Evolutionary conservation across 192 early-diverging fungal species (phyloP), one percentile per base, ranked within the genome.

Genomic region (Backusella luteola): DNA sequence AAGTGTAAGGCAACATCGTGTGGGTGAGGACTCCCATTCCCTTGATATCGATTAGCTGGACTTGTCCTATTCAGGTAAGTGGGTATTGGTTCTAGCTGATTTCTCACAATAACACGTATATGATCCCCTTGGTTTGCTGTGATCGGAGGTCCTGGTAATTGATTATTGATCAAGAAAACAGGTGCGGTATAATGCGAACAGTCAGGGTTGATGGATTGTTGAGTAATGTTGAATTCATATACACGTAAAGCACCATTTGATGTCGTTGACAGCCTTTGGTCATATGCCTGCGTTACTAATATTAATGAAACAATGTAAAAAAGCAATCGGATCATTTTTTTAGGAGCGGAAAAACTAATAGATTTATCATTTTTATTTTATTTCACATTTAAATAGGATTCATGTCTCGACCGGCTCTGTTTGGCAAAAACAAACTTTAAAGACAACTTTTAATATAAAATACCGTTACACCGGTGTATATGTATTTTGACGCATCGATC

Each of bases 111-210:
- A 12, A 90, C 80, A 11, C 77, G 71, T 12, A 90, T 73, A 38
- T 46, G 76, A 63, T 90, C 84, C 14, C 89, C 89, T 73, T 81
- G 76, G 67, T 87, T 86, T 29, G 81, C 87, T 74, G 81, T 83
- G 35, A 90, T 85, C 32, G 81, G 77, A 26, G 89, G 85, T 5
- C 89, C 80, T 26, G 80, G 76, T n/a, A 81, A 34, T 52, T 81
- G 76, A 6, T 71, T 49, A 44, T 81, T 81, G 6, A 78, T 73
- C 9, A 77, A 67, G 6, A 84, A 56, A 14, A 53, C 67, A 12
- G 78, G 44, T 32, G 66, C 26, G 14, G 66, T 73, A 59, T 71
- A 52, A 23, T 66, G 29, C 14, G 59, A 79, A 34, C 78, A 79
- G 14, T 81, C 80, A 0, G 80, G 76, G 15, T 71, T 72, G 44